A percentile compares a stretch with the other conserved stretches of the same genome.
Evolutionary conservation across 495 filamentous ascomycete genomes (phyloP).

Genomic region (Cryomyces antarcticus): DNA sequence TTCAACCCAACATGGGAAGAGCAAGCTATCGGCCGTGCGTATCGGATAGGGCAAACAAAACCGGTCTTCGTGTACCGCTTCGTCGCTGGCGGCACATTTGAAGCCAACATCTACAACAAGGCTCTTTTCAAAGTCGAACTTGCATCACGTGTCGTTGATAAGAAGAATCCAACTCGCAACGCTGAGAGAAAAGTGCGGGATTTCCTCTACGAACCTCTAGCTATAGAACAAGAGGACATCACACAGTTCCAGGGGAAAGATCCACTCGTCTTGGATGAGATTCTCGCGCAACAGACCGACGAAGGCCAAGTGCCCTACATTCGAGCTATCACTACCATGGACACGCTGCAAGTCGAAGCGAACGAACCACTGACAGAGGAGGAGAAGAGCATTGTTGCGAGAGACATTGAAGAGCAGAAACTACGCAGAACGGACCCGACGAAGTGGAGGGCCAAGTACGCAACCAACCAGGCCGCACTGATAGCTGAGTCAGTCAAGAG

Average conservation of each 20-base stretch:
- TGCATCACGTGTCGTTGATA: slow-evolving; percentile 60
- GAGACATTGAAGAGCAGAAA: slow-evolving; percentile 23
- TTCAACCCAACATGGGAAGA: slow-evolving; percentile 70
- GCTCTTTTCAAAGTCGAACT: slow-evolving; percentile 66
- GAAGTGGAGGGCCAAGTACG: background rate
- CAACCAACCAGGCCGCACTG: too few relatives aligned
- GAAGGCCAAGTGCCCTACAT: slow-evolving; percentile 15
- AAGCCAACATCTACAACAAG: slow-evolving; percentile 48
- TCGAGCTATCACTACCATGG: slow-evolving; percentile 30
- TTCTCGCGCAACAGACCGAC: slow-evolving; percentile 23
- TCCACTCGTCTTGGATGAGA: slow-evolving; percentile 41
- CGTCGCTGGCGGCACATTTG: slow-evolving; percentile 56
- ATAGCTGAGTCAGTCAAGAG: too few relatives aligned
- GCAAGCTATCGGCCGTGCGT: slow-evolving; percentile 74
- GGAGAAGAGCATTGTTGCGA: slow-evolving; percentile 27
- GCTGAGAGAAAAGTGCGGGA: slow-evolving; percentile 28
- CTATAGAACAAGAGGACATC: slow-evolving; percentile 31
- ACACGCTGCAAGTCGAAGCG: slow-evolving; percentile 35
- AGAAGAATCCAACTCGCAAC: slow-evolving; percentile 45
- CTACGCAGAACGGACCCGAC: slow-evolving; percentile 26
- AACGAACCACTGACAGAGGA: slow-evolving; percentile 33
- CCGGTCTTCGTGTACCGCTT: slow-evolving; percentile 80
- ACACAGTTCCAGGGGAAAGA: slow-evolving; percentile 39
- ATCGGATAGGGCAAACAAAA: slow-evolving; percentile 71
- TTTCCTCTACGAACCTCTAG: slow-evolving; percentile 36